Percentiles rank a stretch among this genome's conserved stretches.
These are phyloP conservation scores for Aspergillus eucalypticola DNA, from an alignment of 2,329 filamentous ascomycete genomes.

Conservation along the genomic window DNA sequence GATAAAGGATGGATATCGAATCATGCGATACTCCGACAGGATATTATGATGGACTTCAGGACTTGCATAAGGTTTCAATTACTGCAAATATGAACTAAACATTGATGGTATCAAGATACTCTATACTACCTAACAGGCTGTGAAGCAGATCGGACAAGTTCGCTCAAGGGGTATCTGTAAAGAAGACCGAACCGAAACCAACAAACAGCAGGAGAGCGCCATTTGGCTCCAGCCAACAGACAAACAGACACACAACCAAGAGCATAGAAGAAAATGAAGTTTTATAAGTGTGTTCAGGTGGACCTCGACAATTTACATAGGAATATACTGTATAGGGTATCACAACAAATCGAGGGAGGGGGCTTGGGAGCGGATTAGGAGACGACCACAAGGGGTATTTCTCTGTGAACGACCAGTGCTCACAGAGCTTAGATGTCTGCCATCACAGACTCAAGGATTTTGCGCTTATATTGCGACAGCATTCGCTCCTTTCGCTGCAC, in stretches of 20 bases:
- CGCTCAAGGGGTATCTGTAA: conserved; percentile 26
- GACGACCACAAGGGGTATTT: too few relatives aligned
- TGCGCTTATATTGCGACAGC: conserved; percentile 43
- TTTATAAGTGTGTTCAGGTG: background rate
- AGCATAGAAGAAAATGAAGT: background rate
- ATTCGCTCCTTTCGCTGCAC: conserved; percentile 42
- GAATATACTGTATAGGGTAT: background rate
- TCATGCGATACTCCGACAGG: too few relatives aligned
- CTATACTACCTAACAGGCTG: background rate
- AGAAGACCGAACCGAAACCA: conserved; percentile 10
- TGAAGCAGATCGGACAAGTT: conserved; percentile 4
- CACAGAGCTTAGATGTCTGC: conserved; percentile 34
- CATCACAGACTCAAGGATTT: conserved; percentile 47
- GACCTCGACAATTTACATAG: conserved; percentile 5
- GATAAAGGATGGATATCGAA: too few relatives aligned
- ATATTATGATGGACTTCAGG: too few relatives aligned
- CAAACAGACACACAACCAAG: background rate
- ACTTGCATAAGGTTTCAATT: too few relatives aligned
- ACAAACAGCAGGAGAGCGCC: background rate
- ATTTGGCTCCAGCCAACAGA: background rate
- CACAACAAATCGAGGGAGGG: background rate
- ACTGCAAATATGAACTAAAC: background rate
- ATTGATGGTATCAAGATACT: background rate
- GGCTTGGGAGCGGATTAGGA: too few relatives aligned
- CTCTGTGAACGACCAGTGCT: background rate